A percentile compares a stretch with the other conserved stretches of the same genome.
phyloP scores from a whole-genome alignment of 1,284 basidiomycete species.

The Microbotryomycetes sp. region DNA sequence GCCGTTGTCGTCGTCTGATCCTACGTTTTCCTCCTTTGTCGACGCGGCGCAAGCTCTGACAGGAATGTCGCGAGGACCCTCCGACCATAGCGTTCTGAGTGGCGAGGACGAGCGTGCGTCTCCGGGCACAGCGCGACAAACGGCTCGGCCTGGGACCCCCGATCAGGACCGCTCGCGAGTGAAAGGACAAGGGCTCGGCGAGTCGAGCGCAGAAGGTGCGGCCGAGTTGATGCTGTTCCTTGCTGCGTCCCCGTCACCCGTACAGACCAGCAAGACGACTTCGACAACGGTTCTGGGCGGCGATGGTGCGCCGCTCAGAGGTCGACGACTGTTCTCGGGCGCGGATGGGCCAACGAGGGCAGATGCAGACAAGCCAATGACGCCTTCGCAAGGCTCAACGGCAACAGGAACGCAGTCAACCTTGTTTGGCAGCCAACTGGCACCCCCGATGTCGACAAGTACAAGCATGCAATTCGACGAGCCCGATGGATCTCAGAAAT shows the following conservation, averaged over 20 bases:
- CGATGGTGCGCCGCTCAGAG: slow-evolving; percentile 10
- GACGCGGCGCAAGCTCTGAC: slow-evolving; percentile 29
- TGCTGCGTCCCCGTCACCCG: slow-evolving; percentile 31
- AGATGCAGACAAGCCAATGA: neutral
- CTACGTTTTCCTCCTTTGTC: slow-evolving; percentile 28
- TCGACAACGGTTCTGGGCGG: slow-evolving; percentile 2
- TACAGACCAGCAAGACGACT: slow-evolving; percentile 11
- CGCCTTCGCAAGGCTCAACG: neutral
- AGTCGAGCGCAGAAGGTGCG: slow-evolving; percentile 22
- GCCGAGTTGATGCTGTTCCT: slow-evolving; percentile 38
- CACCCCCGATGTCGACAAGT: neutral
- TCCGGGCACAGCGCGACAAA: neutral
- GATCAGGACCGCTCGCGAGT: neutral
- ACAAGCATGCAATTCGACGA: neutral
- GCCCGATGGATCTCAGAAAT: neutral
- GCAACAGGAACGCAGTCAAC: no score
- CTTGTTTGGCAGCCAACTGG: neutral
- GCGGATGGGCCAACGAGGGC: neutral
- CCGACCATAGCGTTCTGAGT: slow-evolving; percentile 14
- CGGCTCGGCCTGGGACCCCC: slow-evolving; percentile 17
- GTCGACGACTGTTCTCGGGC: slow-evolving; percentile 11
- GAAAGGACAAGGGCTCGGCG: slow-evolving; percentile 1
- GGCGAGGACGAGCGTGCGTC: slow-evolving; percentile 6
- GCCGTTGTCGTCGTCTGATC: slow-evolving; percentile 19
- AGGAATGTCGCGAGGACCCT: slow-evolving; percentile 18